Percentiles rank a stretch among this genome's conserved stretches.
phyloP scores from a whole-genome alignment of 106 monocot species.

The Phalaenopsis equestris region DNA sequence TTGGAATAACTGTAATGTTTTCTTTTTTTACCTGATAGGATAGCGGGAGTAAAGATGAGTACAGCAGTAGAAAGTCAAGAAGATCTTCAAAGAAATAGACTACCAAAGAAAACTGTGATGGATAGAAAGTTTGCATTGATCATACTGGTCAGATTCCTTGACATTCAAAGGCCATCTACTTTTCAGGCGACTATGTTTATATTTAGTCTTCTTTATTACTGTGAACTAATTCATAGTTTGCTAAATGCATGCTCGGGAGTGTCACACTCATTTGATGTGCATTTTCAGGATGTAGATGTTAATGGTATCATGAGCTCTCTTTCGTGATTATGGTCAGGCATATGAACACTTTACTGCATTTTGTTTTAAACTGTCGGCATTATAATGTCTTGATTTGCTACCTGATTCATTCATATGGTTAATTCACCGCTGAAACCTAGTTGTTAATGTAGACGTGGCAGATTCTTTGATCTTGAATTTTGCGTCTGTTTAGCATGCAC shows the following conservation, averaged over 20 bases:
- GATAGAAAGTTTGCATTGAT: conserved; percentile 22
- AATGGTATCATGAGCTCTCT: background rate
- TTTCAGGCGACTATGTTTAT: background rate
- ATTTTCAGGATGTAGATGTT: too few species aligned
- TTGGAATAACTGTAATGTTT: background rate
- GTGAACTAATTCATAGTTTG: background rate
- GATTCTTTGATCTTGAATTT: background rate
- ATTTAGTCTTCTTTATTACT: background rate
- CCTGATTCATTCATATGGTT: background rate
- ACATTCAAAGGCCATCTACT: too few species aligned
- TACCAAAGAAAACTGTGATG: conserved; percentile 13
- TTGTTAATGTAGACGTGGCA: background rate
- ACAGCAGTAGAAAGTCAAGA: conserved; percentile 10
- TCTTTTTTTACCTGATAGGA: conserved; percentile 22
- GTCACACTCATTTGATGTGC: background rate
- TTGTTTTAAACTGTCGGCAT: too few species aligned
- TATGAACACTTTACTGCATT: too few species aligned
- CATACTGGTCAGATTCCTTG: conserved; percentile 29
- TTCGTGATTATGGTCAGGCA: background rate
- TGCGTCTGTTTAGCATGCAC: background rate
- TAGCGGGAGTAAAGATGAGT: conserved; percentile 24
- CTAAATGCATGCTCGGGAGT: background rate
- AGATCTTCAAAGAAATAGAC: conserved; percentile 4
- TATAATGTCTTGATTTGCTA: too few species aligned
- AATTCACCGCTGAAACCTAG: background rate